Conservation (phyloP, 306 rosid species). For the Pterocarpus santalinus region DNA sequence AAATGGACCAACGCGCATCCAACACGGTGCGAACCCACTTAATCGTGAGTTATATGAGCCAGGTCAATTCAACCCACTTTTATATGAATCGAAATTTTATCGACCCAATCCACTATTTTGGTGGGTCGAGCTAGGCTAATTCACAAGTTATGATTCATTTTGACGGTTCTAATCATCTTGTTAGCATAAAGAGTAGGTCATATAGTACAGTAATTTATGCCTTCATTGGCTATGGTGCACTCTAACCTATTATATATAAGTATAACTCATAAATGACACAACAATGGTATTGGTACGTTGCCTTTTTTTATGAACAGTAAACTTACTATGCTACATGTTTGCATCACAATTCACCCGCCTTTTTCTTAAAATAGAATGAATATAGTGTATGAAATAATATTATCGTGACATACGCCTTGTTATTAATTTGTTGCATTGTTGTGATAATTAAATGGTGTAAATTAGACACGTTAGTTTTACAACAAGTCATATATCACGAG, state of each 20-base stretch:
- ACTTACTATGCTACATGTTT: not conserved
- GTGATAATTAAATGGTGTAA: not conserved
- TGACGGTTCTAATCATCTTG: not conserved
- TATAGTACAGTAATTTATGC: not conserved
- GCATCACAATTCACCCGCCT: too few species aligned
- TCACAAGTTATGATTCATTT: not conserved
- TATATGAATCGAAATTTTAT: too few species aligned
- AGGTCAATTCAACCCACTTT: too few species aligned
- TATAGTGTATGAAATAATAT: too few species aligned
- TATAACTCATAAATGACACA: conserved; percentile 9
- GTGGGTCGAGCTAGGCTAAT: too few species aligned
- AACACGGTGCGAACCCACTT: too few species aligned
- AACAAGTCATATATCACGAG: not conserved
- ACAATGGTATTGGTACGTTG: not conserved
- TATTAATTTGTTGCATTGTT: not conserved
- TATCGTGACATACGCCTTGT: too few species aligned
- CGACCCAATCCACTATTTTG: too few species aligned
- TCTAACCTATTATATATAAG: not conserved
- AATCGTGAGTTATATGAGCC: too few species aligned
- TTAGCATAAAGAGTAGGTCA: not conserved
- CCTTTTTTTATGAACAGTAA: too few species aligned
- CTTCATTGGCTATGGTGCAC: conserved; percentile 1
- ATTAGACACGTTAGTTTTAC: not conserved
- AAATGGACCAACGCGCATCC: too few species aligned
- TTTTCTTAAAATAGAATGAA: too few species aligned